Percentiles rank a stretch among this genome's conserved stretches.
Conservation (phyloP, 495 filamentous ascomycete species). For the Hyaloscypha bicolor region DNA sequence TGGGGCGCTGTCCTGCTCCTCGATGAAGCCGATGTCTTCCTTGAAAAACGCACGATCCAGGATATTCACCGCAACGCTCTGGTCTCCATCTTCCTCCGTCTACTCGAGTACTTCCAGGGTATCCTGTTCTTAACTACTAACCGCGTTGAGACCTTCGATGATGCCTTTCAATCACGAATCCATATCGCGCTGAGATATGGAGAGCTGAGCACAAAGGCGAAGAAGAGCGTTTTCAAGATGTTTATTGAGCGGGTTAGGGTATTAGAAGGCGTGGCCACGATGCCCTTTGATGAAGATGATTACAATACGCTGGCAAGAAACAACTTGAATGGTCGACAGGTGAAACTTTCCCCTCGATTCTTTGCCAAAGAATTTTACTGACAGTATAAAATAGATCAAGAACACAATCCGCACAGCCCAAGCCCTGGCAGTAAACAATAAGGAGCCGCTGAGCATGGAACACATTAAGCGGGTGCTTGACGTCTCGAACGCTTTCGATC, state of each 20-base stretch:
- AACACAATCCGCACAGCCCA: slow-evolving; percentile 88
- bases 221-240: slow-evolving; percentile 84
- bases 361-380: slow-evolving; percentile 17
- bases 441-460: slow-evolving; percentile 68
- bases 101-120: slow-evolving; percentile 68
- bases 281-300: slow-evolving; percentile 68
- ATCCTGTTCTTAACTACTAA: slow-evolving; percentile 84
- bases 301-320: slow-evolving; percentile 67
- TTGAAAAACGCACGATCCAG: slow-evolving; percentile 69
- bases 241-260: slow-evolving; percentile 72
- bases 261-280: slow-evolving; percentile 61
- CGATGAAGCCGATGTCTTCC: slow-evolving; percentile 80
- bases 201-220: slow-evolving; percentile 72
- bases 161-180: slow-evolving; percentile 62
- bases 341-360: slow-evolving; percentile 27
- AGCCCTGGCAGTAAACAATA: slow-evolving; percentile 79
- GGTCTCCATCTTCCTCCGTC: slow-evolving; percentile 73
- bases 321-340: slow-evolving; percentile 83
- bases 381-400: slow-evolving; percentile 64
- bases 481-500: slow-evolving; percentile 80
- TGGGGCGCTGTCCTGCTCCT: slow-evolving; percentile 83
- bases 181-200: slow-evolving; percentile 77
- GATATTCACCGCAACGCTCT: slow-evolving; percentile 78
- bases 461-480: slow-evolving; percentile 84
- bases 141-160: slow-evolving; percentile 70